Conservation (phyloP, 495 filamentous ascomycete species). For the Penicillium argentinense region DNA sequence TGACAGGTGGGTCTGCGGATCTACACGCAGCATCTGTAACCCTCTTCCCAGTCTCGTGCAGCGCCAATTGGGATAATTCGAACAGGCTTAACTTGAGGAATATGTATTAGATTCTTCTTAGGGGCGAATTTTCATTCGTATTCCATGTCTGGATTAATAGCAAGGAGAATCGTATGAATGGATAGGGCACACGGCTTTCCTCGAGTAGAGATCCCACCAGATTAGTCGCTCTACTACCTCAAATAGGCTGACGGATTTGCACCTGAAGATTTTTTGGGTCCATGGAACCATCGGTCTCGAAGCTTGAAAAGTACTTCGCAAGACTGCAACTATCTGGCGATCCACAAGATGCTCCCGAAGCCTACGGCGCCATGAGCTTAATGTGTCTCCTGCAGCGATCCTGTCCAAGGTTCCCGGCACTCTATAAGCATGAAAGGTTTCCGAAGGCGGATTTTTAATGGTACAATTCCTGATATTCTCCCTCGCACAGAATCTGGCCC, state of each 20-base stretch:
- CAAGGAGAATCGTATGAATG: too few species aligned
- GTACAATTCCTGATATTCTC: constrained; percentile 10
- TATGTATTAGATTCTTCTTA: not conserved
- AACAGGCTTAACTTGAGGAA: not conserved
- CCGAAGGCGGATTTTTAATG: constrained; percentile 14
- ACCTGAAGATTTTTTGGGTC: constrained; percentile 6
- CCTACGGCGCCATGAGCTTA: constrained; percentile 4
- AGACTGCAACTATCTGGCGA: not conserved
- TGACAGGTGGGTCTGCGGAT: constrained; percentile 2
- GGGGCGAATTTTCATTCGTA: too few species aligned
- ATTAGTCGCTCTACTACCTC: too few species aligned
- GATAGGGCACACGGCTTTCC: too few species aligned
- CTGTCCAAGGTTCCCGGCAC: not conserved
- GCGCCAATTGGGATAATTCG: not conserved
- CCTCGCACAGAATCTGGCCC: constrained; percentile 7
- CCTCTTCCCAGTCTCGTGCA: constrained; percentile 5
- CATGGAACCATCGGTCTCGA: too few species aligned
- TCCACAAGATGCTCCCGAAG: constrained; percentile 12
- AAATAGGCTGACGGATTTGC: too few species aligned
- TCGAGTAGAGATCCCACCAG: too few species aligned
- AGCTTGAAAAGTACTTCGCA: too few species aligned
- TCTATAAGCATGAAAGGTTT: constrained; percentile 4
- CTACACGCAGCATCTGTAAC: constrained; percentile 12
- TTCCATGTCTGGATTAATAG: too few species aligned
- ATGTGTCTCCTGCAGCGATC: not conserved